Base-by-base conservation (phyloP, 2,329 filamentous ascomycete genomes). In the Talaromyces sp. region DNA sequence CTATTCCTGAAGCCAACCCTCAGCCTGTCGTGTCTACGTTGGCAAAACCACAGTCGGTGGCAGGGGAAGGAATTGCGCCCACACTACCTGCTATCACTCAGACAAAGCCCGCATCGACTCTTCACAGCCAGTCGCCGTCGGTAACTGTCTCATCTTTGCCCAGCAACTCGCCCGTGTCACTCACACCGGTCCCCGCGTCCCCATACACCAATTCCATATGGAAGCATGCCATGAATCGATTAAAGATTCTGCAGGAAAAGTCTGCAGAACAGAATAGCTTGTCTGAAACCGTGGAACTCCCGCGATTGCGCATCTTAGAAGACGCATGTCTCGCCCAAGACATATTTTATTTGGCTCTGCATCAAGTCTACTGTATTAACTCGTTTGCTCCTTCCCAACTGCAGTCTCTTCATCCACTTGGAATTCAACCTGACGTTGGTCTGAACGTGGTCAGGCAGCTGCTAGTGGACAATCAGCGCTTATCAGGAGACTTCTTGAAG, bases 301-400 rank as follows among this genome's bases (percentile, higher is more conserved):
- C 71, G 16, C 81, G 89, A 33, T 76, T 86, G 36, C 65, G 71
- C n/a, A 78, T 89, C 7, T 75, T 92, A 12, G 68, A 65, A 30
- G 76, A 84, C 28, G 89, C 89, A 1, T 88, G 86, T 65, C 51
- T 64, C 1, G 67, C 70, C 0, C 72, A 80, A 4, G 90, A 93
- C 70, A 64, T 78, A 54, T 85, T 89, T 68, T 92, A 88, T 69
- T 67, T 92, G 56, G 78, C 82, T 5, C 70, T 90, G 12, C 88
- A 90, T 69, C 88, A 90, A 68, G 63, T 89, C 1, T 87, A 85
- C 70, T 89, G 87, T 68, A 68, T 83, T 23, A 85, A 83, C 81
- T 81, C 80, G 3, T 61, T 75, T 3, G 70, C 77, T 18, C 75
- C 72, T 0, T 58, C 65, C 1, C 63, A 69, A 3, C 68, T 83